Evolutionary conservation across 2,329 filamentous ascomycete genomes (phyloP).

Genomic region (Arachnopeziza araneosa): DNA sequence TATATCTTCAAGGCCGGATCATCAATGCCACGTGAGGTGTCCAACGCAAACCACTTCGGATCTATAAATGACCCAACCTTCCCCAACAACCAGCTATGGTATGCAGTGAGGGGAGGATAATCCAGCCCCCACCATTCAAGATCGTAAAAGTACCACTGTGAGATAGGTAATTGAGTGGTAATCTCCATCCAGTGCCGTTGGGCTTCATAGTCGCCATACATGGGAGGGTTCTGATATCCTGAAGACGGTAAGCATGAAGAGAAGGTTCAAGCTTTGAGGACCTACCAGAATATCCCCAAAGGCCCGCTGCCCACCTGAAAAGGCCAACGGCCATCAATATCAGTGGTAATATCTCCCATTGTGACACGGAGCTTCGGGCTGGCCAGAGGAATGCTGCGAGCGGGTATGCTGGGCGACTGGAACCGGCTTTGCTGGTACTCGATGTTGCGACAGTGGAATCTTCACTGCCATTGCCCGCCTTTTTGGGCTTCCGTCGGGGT

Average conservation of each 20-base stretch:
- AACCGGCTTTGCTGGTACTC: slow-evolving; percentile 9
- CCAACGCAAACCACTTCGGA: slow-evolving; percentile 80
- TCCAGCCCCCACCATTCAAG: slow-evolving; percentile 96
- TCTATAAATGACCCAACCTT: slow-evolving; percentile 76
- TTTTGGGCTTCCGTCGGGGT: slow-evolving; percentile 53
- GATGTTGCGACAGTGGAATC: slow-evolving; percentile 14
- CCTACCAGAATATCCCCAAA: slow-evolving; percentile 94
- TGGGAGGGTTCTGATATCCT: slow-evolving; percentile 78
- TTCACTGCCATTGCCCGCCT: slow-evolving; percentile 36
- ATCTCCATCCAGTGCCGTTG: slow-evolving; percentile 99
- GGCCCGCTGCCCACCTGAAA: slow-evolving; percentile 84
- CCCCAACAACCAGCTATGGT: slow-evolving; percentile 95
- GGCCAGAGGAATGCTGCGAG: slow-evolving; percentile 94
- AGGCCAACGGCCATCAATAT: slow-evolving; percentile 86
- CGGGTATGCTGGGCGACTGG: slow-evolving; percentile 68
- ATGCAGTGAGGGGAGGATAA: slow-evolving; percentile 94
- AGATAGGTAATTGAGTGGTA: slow-evolving; percentile 80
- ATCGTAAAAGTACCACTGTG: slow-evolving; percentile 97
- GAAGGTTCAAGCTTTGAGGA: neutral
- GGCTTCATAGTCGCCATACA: slow-evolving; percentile 96
- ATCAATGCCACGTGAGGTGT: slow-evolving; percentile 75
- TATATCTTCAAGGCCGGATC: slow-evolving; percentile 80
- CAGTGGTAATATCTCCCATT: slow-evolving; percentile 87
- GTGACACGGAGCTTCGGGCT: slow-evolving; percentile 72
- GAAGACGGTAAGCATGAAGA: slow-evolving; percentile 7